A percentile compares a stretch with the other conserved stretches of the same genome.
Conservation (phyloP, 164 flowering plant species). For the Aristolochia californica region DNA sequence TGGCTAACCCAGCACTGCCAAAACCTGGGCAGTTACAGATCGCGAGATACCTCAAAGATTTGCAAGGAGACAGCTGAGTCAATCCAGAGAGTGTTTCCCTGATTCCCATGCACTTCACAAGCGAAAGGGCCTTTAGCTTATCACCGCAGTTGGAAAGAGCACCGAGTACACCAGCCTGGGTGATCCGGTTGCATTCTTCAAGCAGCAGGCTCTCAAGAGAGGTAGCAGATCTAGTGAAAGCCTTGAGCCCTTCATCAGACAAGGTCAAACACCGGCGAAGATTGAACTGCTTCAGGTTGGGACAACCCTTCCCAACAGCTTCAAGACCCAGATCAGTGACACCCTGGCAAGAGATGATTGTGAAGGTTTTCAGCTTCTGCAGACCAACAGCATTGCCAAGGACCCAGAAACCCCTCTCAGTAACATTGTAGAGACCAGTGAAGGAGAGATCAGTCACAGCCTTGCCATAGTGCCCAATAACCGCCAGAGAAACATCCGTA, state of each 20-base stretch:
- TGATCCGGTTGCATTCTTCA: constrained; percentile 72
- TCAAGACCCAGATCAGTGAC: constrained; percentile 55
- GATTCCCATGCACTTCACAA: constrained; percentile 56
- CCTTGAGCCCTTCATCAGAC: constrained; percentile 54
- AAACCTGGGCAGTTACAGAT: constrained; percentile 61
- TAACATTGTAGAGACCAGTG: constrained; percentile 39
- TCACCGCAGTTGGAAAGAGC: constrained; percentile 33
- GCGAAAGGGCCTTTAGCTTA: constrained; percentile 43
- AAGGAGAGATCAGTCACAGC: constrained; percentile 51
- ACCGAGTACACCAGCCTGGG: constrained; percentile 47
- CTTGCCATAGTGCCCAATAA: constrained; percentile 75
- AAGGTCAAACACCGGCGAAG: constrained; percentile 41
- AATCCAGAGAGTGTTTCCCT: constrained; percentile 27
- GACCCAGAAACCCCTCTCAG: constrained; percentile 79
- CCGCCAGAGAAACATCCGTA: constrained; percentile 72
- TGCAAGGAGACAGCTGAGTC: constrained; percentile 27
- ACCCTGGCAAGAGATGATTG: constrained; percentile 53
- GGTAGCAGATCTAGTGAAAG: constrained; percentile 40
- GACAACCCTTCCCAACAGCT: constrained; percentile 64
- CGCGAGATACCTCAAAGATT: constrained; percentile 41
- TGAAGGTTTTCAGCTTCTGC: constrained; percentile 41
- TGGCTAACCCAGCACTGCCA: constrained; percentile 38
- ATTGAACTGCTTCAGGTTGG: constrained; percentile 44
- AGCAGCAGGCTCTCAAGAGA: constrained; percentile 55
- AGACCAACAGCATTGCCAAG: constrained; percentile 64